phyloP scores from a whole-genome alignment of 305 asterid genomes.

The Stenogyne calaminthoides region DNA sequence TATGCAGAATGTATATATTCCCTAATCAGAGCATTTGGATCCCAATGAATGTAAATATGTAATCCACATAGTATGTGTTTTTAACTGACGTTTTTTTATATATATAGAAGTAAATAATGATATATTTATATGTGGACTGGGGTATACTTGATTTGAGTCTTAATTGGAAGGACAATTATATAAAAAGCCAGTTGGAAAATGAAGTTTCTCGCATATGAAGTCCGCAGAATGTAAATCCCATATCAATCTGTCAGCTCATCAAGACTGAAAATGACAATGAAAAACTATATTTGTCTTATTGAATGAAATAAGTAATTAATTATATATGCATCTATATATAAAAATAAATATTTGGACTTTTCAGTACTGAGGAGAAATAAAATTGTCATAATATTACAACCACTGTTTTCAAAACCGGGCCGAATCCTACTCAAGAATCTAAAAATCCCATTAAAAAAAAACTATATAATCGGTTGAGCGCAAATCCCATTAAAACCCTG shows the following conservation, averaged over 20 bases:
- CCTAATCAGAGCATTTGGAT: background rate
- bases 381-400: slow-evolving; percentile 19
- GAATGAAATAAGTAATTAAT: background rate
- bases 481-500: no score
- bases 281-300: slow-evolving; percentile 34
- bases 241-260: slow-evolving; percentile 36
- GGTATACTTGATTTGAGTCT: background rate
- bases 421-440: no score
- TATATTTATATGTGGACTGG: background rate
- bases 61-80: no score
- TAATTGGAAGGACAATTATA: slow-evolving; percentile 15
- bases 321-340: background rate
- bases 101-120: slow-evolving; percentile 1
- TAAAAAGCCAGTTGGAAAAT: slow-evolving; percentile 38
- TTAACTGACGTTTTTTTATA: background rate
- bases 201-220: slow-evolving; percentile 38
- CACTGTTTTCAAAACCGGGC: no score
- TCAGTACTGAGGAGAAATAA: background rate
- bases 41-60: no score
- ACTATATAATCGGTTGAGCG: no score
- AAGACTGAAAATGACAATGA: slow-evolving; percentile 39
- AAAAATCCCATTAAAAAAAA: no score
- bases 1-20: background rate
- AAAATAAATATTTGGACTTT: slow-evolving; percentile 15
- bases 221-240: slow-evolving; percentile 33